phyloP scores from a whole-genome alignment of 2,329 filamentous ascomycete species.

The Aspergillus hortae region DNA sequence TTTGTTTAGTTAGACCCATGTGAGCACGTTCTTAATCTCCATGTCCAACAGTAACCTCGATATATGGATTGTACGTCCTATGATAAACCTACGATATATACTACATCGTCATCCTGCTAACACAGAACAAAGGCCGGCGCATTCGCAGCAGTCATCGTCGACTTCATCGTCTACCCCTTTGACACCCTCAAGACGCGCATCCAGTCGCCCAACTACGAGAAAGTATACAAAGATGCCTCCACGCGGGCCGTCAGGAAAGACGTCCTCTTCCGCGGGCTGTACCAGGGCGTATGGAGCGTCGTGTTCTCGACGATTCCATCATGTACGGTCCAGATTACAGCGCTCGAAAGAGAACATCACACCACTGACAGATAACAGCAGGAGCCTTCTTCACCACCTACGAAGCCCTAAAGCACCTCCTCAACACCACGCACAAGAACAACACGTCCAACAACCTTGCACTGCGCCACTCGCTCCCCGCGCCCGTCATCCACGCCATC shows the following conservation, averaged over 20 bases:
- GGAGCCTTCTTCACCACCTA: slow-evolving; percentile 90
- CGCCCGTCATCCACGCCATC: slow-evolving; percentile 66
- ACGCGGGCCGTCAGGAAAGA: slow-evolving; percentile 50
- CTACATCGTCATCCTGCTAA: not conserved
- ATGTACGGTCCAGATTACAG: slow-evolving; percentile 44
- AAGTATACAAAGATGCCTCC: slow-evolving; percentile 60
- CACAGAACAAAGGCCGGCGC: slow-evolving; percentile 66
- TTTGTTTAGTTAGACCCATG: not conserved
- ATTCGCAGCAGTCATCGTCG: slow-evolving; percentile 78
- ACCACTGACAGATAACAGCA: slow-evolving; percentile 44
- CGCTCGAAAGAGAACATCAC: too few species aligned
- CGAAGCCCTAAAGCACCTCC: slow-evolving; percentile 66
- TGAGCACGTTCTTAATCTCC: not conserved
- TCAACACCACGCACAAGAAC: slow-evolving; percentile 50
- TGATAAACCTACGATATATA: not conserved
- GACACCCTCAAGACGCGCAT: slow-evolving; percentile 87
- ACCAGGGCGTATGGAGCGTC: slow-evolving; percentile 83
- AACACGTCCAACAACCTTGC: slow-evolving; percentile 7
- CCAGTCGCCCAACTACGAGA: slow-evolving; percentile 72
- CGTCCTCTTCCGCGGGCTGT: slow-evolving; percentile 67
- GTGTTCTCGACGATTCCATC: slow-evolving; percentile 86
- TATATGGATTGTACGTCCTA: slow-evolving; percentile 51
- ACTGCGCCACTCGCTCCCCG: slow-evolving; percentile 51
- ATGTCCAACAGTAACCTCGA: slow-evolving; percentile 46
- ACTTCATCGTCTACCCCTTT: slow-evolving; percentile 79